Evolutionary conservation across 2,329 filamentous ascomycete genomes (phyloP), one percentile per base, ranked within the genome.

Genomic region (Samsoniella hepiali): DNA sequence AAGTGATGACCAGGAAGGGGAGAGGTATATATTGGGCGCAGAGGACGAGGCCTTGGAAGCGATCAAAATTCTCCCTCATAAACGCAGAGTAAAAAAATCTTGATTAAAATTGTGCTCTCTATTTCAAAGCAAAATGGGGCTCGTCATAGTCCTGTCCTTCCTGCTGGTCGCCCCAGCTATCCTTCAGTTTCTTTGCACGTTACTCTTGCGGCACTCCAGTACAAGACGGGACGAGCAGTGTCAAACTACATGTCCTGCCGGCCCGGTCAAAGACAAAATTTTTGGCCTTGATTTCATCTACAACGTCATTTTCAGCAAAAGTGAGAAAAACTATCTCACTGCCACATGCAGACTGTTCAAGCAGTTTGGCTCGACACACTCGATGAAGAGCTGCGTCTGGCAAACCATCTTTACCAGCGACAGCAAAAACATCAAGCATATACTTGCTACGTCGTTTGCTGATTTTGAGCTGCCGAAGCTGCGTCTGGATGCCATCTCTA

Each of bases 371-470:
- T 65, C 68, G 9, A 77, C 75, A 3, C 76, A 76, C 45, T 68
- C 70, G 15, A 71, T 73, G 38, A 71, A 67, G 60, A 63, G 74
- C 38, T 74, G 71, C 70, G 70, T 73, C 0, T 74, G 70, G 70
- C 66, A 71, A 32, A 68, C 75, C 4, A 71, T 74, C 9, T 74
- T 74, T 50, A 76, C 74, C 1, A 73, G 74, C 47, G 83, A 86
- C 31, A 75, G 78, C 1, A 77, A 78, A 13, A 87, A 87, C 66
- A 75, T 87, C 58, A 82, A 85, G 66, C 78, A 83, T 1, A 76
- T 87, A 3, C 76, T 87, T 1, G 80, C 82, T 0, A 77, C 77
- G 0, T 78, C 81, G 27, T 85, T 84, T 65, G 70, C 76, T 2
- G 81, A 86, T 63, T 87, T 81, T 64, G 70, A 73, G 38, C 76